Evolutionary conservation across 2,329 filamentous ascomycete species (phyloP).

Genomic region (Mycosphaerelloides madeirae): DNA sequence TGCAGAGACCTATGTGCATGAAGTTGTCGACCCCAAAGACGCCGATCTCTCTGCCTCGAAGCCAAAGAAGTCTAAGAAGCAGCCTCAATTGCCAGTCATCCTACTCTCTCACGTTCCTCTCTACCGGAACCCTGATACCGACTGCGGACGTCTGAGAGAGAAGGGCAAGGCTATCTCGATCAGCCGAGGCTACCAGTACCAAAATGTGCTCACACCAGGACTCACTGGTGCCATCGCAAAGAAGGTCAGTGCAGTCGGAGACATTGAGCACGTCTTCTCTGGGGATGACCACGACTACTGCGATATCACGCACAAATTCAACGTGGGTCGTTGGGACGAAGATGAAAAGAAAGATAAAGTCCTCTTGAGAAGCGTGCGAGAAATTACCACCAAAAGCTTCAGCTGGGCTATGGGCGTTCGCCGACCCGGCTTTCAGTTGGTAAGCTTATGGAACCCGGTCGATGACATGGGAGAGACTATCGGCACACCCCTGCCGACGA

Average conservation of each 20-base stretch:
- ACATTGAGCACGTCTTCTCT: conserved; percentile 81
- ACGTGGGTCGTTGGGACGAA: conserved; percentile 20
- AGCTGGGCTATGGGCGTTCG: conserved; percentile 96
- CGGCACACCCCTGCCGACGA: conserved; percentile 47
- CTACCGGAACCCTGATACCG: conserved; percentile 74
- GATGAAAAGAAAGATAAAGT: conserved; percentile 46
- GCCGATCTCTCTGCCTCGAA: conserved; percentile 4
- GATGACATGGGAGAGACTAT: conserved; percentile 45
- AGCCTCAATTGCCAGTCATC: conserved; percentile 71
- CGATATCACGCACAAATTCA: conserved; percentile 68
- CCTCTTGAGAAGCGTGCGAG: conserved; percentile 48
- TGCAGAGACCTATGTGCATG: conserved; percentile 26
- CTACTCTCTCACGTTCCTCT: conserved; percentile 88
- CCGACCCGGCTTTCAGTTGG: conserved; percentile 78
- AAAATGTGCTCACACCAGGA: conserved; percentile 78
- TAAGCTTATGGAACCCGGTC: conserved; percentile 89
- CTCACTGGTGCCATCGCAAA: conserved; percentile 72
- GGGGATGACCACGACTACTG: conserved; percentile 99
- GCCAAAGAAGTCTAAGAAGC: conserved; percentile 2
- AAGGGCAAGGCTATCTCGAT: conserved; percentile 79
- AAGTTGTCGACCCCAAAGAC: conserved; percentile 30
- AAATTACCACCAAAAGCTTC: conserved; percentile 93
- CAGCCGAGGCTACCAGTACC: conserved; percentile 83
- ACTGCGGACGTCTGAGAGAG: conserved; percentile 83
- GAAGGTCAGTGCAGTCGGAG: conserved; percentile 58